A percentile compares a stretch with the other conserved stretches of the same genome.
These are phyloP conservation scores for Priceomyces melissophilus DNA, from an alignment of 805 yeast genomes.

Conservation along the genomic window DNA sequence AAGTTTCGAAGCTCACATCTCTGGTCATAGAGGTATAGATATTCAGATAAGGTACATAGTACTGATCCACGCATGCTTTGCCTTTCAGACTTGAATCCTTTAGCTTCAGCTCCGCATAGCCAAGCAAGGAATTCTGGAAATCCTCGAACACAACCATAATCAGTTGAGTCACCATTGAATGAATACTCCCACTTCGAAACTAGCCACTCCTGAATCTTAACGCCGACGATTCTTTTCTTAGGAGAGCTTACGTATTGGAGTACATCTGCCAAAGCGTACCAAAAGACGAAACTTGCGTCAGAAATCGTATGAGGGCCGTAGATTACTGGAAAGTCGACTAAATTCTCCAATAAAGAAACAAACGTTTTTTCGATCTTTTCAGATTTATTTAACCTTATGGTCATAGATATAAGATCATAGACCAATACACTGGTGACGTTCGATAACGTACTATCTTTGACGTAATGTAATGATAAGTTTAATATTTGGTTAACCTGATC, in stretches of 20 bases:
- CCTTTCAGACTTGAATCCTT: too few species aligned
- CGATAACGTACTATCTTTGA: constrained; percentile 27
- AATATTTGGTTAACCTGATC: constrained; percentile 17
- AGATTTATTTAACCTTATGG: constrained; percentile 8
- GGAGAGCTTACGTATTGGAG: constrained; percentile 31
- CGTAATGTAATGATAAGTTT: constrained; percentile 32
- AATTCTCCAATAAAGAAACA: constrained; percentile 43
- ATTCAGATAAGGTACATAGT: too few species aligned
- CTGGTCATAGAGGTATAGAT: too few species aligned
- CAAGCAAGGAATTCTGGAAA: constrained; percentile 41
- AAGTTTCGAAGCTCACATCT: too few species aligned
- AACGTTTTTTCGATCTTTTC: constrained; percentile 36
- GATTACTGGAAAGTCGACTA: constrained; percentile 53
- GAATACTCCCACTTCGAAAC: constrained; percentile 39
- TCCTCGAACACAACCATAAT: constrained; percentile 6
- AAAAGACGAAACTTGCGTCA: constrained; percentile 49
- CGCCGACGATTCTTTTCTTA: constrained; percentile 18
- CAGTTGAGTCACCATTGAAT: constrained; percentile 4
- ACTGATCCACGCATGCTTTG: too few species aligned
- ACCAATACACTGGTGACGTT: constrained; percentile 32
- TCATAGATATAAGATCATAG: constrained; percentile 10
- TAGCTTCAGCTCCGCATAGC: constrained; percentile 30
- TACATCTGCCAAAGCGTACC: constrained; percentile 44
- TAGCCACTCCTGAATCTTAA: constrained; percentile 50
- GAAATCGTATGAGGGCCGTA: constrained; percentile 56